Evolutionary conservation across 805 yeast species (phyloP).

Genomic region (Brettanomyces custersianus): DNA sequence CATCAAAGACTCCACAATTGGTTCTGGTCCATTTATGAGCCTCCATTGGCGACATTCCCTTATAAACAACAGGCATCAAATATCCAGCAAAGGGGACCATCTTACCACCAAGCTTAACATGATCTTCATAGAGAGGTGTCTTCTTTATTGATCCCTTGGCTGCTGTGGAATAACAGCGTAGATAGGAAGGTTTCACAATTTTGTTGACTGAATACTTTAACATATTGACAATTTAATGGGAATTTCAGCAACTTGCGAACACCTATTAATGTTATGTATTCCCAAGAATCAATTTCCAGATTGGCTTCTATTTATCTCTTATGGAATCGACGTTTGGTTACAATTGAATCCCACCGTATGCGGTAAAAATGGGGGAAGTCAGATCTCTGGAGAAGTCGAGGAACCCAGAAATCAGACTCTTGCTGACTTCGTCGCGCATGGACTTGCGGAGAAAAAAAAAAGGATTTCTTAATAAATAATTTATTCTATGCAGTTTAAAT

Average conservation of each 20-base stretch:
- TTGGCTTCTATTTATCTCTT: too few relatives aligned
- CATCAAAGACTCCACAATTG: constrained; percentile 89
- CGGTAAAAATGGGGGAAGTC: too few relatives aligned
- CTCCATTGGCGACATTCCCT: constrained; percentile 78
- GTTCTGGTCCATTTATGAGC: constrained; percentile 92
- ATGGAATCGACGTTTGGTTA: too few relatives aligned
- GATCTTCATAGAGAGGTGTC: constrained; percentile 80
- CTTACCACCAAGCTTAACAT: constrained; percentile 70
- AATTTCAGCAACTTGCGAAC: too few relatives aligned
- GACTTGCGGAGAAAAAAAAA: neutral
- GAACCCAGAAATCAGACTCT: too few relatives aligned
- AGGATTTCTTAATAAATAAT: neutral
- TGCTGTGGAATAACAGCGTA: constrained; percentile 1
- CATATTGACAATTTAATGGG: neutral
- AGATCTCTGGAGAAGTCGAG: too few relatives aligned
- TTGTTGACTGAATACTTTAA: neutral
- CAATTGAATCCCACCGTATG: too few relatives aligned
- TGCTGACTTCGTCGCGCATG: too few relatives aligned
- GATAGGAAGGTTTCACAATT: neutral
- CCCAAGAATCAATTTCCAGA: too few relatives aligned
- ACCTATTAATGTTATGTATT: too few relatives aligned
- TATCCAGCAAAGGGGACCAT: constrained; percentile 97
- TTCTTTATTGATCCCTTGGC: constrained; percentile 21
- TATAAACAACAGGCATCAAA: constrained; percentile 87
- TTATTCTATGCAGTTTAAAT: neutral